Conservation (phyloP, 1,284 basidiomycete species). For the Rhodotorula mucilaginosa region DNA sequence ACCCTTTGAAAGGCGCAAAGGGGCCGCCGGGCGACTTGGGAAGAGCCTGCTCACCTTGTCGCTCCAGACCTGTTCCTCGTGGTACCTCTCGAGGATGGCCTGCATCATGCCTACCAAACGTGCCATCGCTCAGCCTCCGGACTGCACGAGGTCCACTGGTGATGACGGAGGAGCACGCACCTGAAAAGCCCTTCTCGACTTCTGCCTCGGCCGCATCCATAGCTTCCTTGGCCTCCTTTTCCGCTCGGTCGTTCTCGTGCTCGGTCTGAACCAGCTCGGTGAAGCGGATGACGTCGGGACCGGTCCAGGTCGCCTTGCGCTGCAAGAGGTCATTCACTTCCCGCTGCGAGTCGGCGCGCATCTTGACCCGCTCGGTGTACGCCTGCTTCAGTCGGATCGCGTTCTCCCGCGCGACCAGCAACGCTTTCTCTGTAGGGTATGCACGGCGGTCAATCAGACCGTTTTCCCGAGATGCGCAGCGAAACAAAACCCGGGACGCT, state of each 20-base stretch:
- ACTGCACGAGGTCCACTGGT: too few relatives aligned
- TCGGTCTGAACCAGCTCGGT: slow-evolving; percentile 82
- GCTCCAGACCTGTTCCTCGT: slow-evolving; percentile 96
- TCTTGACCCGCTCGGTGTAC: slow-evolving; percentile 69
- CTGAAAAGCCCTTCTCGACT: slow-evolving; percentile 76
- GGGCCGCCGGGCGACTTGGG: background rate
- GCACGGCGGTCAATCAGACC: background rate
- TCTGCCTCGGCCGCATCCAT: slow-evolving; percentile 68
- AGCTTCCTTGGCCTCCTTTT: slow-evolving; percentile 63
- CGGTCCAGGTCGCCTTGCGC: slow-evolving; percentile 77
- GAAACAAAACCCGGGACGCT: slow-evolving; percentile 31
- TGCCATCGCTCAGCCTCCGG: background rate
- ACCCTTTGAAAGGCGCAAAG: background rate
- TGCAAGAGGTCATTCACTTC: slow-evolving; percentile 87
- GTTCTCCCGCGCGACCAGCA: slow-evolving; percentile 27
- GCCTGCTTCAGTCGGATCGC: slow-evolving; percentile 60
- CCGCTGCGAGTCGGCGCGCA: slow-evolving; percentile 70
- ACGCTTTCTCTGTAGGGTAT: slow-evolving; percentile 30
- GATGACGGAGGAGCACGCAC: slow-evolving; percentile 7
- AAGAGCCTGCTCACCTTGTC: slow-evolving; percentile 61
- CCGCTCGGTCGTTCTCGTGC: slow-evolving; percentile 75
- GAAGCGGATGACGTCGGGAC: slow-evolving; percentile 70
- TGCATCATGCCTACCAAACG: slow-evolving; percentile 64
- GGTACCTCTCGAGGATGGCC: slow-evolving; percentile 77
- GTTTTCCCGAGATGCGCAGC: background rate